phyloP scores from a whole-genome alignment of 768 basidiomycete genomes.

The Termitomyces heimii region DNA sequence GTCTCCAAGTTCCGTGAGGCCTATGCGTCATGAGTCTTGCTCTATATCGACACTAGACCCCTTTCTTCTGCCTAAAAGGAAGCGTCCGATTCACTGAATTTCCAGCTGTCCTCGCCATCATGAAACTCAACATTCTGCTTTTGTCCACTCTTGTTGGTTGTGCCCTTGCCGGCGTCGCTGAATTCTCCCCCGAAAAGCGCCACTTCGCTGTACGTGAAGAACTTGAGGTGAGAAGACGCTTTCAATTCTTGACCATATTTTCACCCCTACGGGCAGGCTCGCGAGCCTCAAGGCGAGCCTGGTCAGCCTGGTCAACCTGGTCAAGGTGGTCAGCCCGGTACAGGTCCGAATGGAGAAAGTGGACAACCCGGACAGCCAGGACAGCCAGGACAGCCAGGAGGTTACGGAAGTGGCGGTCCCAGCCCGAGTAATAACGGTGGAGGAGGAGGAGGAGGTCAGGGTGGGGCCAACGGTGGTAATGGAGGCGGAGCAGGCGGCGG shows the following conservation, averaged over 20 bases:
- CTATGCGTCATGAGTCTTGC: slow-evolving; percentile 8
- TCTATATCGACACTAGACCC: slow-evolving; percentile 1
- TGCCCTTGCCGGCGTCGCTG: slow-evolving; percentile 2
- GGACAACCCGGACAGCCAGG: slow-evolving; percentile 12
- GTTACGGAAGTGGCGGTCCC: background rate
- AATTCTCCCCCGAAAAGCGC: background rate
- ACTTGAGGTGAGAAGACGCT: background rate
- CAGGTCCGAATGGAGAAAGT: background rate
- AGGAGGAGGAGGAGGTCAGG: background rate
- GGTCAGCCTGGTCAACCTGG: slow-evolving; percentile 8
- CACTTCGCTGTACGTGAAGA: background rate
- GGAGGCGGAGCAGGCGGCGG: slow-evolving; percentile 3
- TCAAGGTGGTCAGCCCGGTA: slow-evolving; percentile 4
- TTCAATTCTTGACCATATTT: background rate
- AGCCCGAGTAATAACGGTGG: slow-evolving; percentile 4
- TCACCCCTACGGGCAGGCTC: background rate
- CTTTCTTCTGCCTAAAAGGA: slow-evolving; percentile 8
- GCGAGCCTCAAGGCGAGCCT: slow-evolving; percentile 4
- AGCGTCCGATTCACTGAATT: background rate
- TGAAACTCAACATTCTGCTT: slow-evolving; percentile 7
- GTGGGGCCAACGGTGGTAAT: slow-evolving; percentile 2
- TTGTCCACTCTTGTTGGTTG: slow-evolving; percentile 6
- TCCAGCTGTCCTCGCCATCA: background rate
- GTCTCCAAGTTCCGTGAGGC: background rate
- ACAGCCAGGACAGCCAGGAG: slow-evolving; percentile 8